Conservation (phyloP, 371 early-diverging fungal species). For the Circinella minor region DNA sequence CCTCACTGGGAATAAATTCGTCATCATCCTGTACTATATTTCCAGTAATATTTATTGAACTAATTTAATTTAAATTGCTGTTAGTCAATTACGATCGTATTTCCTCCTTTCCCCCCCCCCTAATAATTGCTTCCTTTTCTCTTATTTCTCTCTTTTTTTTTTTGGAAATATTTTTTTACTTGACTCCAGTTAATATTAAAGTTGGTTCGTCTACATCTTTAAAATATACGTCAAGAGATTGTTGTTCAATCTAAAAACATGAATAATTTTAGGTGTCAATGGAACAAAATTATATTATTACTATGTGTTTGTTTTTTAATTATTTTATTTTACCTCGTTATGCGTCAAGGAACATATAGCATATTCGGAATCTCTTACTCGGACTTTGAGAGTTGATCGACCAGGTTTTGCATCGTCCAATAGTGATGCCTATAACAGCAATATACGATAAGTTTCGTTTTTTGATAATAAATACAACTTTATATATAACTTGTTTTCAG, state of each 20-base stretch:
- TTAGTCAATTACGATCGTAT: too few relatives aligned
- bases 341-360: background rate
- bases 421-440: background rate
- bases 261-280: too few relatives aligned
- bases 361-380: background rate
- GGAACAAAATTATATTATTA: too few relatives aligned
- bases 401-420: slow-evolving; percentile 1
- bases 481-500: background rate
- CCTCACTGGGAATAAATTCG: slow-evolving; percentile 9
- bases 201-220: background rate
- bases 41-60: background rate
- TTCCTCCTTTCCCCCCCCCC: too few relatives aligned
- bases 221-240: slow-evolving; percentile 7
- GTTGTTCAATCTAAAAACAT: slow-evolving; percentile 1
- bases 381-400: background rate
- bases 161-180: background rate
- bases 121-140: background rate
- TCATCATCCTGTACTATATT: slow-evolving; percentile 11
- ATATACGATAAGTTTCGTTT: background rate
- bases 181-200: slow-evolving; percentile 2
- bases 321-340: background rate
- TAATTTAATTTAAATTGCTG: background rate
- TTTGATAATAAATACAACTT: background rate
- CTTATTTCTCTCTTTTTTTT: too few relatives aligned
- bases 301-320: too few relatives aligned